Percentiles rank a stretch among this genome's conserved stretches.
Conservation (phyloP, 1,284 basidiomycete species). For the Coniferiporia weirii region DNA sequence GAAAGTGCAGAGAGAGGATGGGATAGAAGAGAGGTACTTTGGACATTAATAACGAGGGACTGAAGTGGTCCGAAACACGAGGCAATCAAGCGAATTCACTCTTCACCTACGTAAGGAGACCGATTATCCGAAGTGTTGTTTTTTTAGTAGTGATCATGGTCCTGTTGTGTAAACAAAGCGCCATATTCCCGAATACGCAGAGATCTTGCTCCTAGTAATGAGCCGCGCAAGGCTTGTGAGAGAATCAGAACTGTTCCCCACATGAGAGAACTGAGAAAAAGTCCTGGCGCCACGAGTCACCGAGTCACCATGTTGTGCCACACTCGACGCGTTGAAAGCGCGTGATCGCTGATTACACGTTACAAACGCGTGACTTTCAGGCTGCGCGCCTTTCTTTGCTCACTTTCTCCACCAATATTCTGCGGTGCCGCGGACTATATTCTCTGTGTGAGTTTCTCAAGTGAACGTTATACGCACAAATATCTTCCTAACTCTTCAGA, state of each 20-base stretch:
- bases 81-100: conserved; percentile 5
- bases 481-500: no score
- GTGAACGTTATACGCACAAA: no score
- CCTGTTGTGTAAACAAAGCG: not conserved
- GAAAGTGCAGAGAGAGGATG: not conserved
- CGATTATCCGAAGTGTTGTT: not conserved
- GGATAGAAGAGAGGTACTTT: not conserved
- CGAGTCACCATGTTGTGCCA: no score
- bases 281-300: no score
- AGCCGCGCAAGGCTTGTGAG: no score
- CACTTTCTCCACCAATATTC: not conserved
- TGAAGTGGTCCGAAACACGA: conserved; percentile 4
- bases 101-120: conserved; percentile 12
- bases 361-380: not conserved
- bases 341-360: not conserved
- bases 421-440: no score
- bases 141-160: not conserved
- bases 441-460: no score
- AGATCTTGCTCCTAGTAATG: not conserved
- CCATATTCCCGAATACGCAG: not conserved
- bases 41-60: not conserved
- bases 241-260: not conserved
- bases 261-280: not conserved
- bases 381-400: not conserved
- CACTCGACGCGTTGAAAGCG: no score